Evolutionary conservation across 140 eudicot species (phyloP), one percentile per base, ranked within the genome.

Genomic region (Erigeron philadelphicus): DNA sequence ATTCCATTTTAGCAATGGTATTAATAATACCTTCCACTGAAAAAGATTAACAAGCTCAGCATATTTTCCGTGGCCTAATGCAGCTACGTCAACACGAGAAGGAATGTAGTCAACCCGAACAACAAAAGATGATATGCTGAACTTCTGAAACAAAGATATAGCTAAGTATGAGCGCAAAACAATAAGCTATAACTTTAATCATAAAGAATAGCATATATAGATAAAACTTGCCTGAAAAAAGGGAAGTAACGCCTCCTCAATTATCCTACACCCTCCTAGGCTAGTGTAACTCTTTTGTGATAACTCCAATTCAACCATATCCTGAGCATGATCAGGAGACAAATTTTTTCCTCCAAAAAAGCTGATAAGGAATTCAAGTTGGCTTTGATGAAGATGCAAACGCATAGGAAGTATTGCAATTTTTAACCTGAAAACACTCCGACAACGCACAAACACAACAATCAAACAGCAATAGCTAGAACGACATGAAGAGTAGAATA

Each of bases 331-430:
- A 48, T 81, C 87, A 72, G 43, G 54, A 38, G 81, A 50, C 9
- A 82, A 67, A 49, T 48, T 78, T 58, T 81, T 85, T 53, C 84
- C 98, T 77, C 90, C 93, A 85, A 93, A 93, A 78, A 93, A 93
- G 83, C 72, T 70, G 59, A 80, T 80, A 57, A 93, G 74, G 56
- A 93, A 93, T 75, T 93, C 98, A 65, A 93, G 90, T 68, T 93
- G 98, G 73, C 68, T 76, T 77, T 93, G 98, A 68, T 93, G 98
- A 83, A 93, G 98, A 85, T 93, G 98, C 88, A 93, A 80, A 40
- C 84, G 83, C 68, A 93, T 50, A 17, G 98, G 98, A 73, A 86
- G 95, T 21, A 89, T 54, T 31, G 95, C 82, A 69, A 93, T 43
- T 9, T 80, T 81, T 75, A 93, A 75, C 89, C 98, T 92, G 89